A percentile compares a stretch with the other conserved stretches of the same genome.
These are phyloP conservation scores for Pulveroboletus sp. DNA, from an alignment of 768 basidiomycete genomes.

Conservation along the genomic window DNA sequence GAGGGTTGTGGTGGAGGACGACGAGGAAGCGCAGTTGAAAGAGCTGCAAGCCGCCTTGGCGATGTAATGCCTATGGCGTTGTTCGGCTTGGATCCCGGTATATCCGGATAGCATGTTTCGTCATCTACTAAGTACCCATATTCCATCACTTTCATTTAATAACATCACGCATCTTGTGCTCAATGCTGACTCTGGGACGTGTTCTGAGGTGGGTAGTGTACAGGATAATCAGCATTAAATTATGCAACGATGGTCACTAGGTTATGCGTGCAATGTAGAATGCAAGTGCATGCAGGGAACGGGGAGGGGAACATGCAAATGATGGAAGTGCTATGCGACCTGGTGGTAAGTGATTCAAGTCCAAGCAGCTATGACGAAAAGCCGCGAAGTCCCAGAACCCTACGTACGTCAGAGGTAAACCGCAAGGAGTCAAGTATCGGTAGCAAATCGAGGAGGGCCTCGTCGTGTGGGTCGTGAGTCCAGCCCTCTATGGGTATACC, in stretches of 20 bases:
- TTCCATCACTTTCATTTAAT: constrained; percentile 31
- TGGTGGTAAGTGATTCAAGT: constrained; percentile 6
- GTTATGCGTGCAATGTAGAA: constrained; percentile 24
- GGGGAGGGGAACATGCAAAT: constrained; percentile 22
- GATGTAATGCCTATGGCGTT: constrained; percentile 48
- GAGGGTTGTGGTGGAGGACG: constrained; percentile 64
- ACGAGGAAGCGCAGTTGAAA: constrained; percentile 87
- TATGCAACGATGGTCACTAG: constrained; percentile 31
- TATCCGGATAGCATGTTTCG: constrained; percentile 18
- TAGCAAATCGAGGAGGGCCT: constrained; percentile 91
- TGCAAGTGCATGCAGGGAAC: constrained; percentile 27
- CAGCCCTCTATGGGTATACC: constrained; percentile 99
- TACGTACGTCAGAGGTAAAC: constrained; percentile 93
- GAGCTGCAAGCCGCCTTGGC: constrained; percentile 85
- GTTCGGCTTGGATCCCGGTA: constrained; percentile 2
- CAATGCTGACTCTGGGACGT: constrained; percentile 20
- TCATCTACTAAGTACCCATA: constrained; percentile 35
- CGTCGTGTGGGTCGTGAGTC: constrained; percentile 96
- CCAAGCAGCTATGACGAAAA: constrained; percentile 36
- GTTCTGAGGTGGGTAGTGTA: constrained; percentile 30
- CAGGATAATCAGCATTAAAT: constrained; percentile 38
- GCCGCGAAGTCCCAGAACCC: constrained; percentile 75
- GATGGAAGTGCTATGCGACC: constrained; percentile 22
- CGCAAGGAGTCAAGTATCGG: constrained; percentile 94
- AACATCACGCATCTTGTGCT: constrained; percentile 18